phyloP scores from a whole-genome alignment of 805 yeast species.

The Kodamaea kakaduensis region DNA sequence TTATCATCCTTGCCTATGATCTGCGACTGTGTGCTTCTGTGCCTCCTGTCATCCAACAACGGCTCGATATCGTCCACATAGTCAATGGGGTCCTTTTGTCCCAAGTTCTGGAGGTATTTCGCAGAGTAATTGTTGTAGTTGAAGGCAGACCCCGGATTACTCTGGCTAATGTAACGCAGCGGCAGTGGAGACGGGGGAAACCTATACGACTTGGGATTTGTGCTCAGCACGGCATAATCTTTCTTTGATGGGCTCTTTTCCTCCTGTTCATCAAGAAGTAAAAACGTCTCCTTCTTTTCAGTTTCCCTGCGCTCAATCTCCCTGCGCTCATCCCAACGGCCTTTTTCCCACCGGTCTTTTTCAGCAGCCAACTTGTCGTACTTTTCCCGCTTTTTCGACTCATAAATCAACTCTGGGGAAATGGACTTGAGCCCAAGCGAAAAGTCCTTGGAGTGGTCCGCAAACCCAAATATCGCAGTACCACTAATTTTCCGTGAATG shows the following conservation, averaged over 20 bases:
- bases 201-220: constrained; percentile 39
- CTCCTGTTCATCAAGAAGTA: constrained; percentile 29
- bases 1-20: neutral
- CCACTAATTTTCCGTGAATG: constrained; percentile 70
- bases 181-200: constrained; percentile 49
- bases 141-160: constrained; percentile 9
- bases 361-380: too few relatives aligned
- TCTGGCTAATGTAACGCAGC: constrained; percentile 9
- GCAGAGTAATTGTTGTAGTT: constrained; percentile 33
- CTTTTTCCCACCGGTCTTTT: too few relatives aligned
- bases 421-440: constrained; percentile 48
- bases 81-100: constrained; percentile 12
- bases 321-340: too few relatives aligned
- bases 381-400: too few relatives aligned
- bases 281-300: too few relatives aligned
- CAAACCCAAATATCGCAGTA: constrained; percentile 74
- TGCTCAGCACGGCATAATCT: constrained; percentile 38
- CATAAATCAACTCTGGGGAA: constrained; percentile 35
- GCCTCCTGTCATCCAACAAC: constrained; percentile 18
- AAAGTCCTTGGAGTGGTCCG: constrained; percentile 58
- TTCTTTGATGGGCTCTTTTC: constrained; percentile 9
- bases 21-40: too few relatives aligned
- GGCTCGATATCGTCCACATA: constrained; percentile 37
- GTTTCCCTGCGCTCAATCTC: constrained; percentile 14
- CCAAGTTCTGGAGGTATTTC: constrained; percentile 38